Evolutionary conservation across 169 alveolate species (phyloP).

Genomic region (Plasmodium gonderi): DNA sequence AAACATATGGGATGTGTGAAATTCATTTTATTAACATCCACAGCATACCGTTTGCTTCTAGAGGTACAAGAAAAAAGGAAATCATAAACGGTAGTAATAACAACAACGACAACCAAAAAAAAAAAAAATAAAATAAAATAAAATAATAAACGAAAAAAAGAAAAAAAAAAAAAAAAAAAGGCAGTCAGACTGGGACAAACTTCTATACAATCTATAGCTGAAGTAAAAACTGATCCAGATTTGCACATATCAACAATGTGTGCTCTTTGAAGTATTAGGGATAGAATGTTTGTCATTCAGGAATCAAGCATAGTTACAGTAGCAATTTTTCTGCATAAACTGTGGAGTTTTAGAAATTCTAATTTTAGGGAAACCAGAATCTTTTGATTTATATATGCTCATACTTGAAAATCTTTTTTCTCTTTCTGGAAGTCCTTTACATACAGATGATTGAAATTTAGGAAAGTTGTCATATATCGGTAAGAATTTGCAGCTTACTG

Average conservation of each 20-base stretch:
- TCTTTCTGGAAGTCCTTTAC: slow-evolving; percentile 27
- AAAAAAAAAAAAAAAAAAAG: background rate
- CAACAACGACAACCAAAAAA: too few relatives aligned
- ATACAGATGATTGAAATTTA: background rate
- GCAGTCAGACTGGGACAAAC: background rate
- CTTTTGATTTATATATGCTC: slow-evolving; percentile 37
- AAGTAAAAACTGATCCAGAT: too few relatives aligned
- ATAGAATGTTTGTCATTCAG: too few relatives aligned
- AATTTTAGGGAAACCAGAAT: slow-evolving; percentile 48
- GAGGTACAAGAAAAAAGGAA: too few relatives aligned
- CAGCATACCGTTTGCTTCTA: too few relatives aligned
- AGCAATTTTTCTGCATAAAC: slow-evolving; percentile 21
- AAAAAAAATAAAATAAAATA: too few relatives aligned
- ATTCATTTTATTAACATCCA: too few relatives aligned
- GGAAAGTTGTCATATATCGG: slow-evolving; percentile 35
- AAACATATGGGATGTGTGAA: too few relatives aligned
- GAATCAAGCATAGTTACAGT: slow-evolving; percentile 67
- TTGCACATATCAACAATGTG: too few relatives aligned
- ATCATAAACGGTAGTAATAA: too few relatives aligned
- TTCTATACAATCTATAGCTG: background rate
- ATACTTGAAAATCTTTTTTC: slow-evolving; percentile 45
- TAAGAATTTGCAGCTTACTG: slow-evolving; percentile 35
- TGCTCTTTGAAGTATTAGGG: too few relatives aligned
- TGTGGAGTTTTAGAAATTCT: slow-evolving; percentile 68
- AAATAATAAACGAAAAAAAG: background rate